A percentile compares a stretch with the other conserved stretches of the same genome.
phyloP scores from a whole-genome alignment of 768 basidiomycete genomes.

The Nevesoporus exiguus region DNA sequence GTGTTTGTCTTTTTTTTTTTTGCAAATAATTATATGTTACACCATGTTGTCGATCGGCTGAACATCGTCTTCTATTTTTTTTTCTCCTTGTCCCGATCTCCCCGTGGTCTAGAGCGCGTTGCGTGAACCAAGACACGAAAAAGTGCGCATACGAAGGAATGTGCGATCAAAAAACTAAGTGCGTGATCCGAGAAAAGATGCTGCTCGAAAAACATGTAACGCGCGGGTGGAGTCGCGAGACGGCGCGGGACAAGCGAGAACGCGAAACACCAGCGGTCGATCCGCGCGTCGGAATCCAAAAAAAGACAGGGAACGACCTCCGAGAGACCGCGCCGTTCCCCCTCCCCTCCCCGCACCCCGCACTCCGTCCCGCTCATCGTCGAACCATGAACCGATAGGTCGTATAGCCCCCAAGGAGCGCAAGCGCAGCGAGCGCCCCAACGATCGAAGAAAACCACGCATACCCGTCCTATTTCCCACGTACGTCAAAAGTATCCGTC shows the following conservation, averaged over 20 bases:
- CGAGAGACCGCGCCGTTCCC: no score
- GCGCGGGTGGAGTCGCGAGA: not conserved
- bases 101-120: not conserved
- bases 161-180: not conserved
- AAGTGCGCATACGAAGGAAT: no score
- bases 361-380: constrained; percentile 17
- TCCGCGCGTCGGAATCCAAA: not conserved
- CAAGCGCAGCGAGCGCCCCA: constrained; percentile 74
- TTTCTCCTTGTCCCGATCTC: not conserved
- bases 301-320: not conserved
- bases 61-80: not conserved
- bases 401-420: constrained; percentile 73
- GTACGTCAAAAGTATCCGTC: not conserved
- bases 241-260: not conserved
- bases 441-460: constrained; percentile 91
- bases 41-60: not conserved
- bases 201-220: no score
- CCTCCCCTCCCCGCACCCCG: not conserved
- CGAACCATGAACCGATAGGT: constrained; percentile 75
- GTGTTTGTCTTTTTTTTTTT: not conserved
- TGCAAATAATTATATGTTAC: not conserved
- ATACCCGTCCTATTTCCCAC: constrained; percentile 40
- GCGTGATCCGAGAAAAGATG: no score
- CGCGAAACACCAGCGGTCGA: not conserved
- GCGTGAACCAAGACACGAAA: not conserved